These are phyloP conservation scores for Kodamaea alishanica DNA, from an alignment of 1,139 yeast species.

Conservation along the genomic window DNA sequence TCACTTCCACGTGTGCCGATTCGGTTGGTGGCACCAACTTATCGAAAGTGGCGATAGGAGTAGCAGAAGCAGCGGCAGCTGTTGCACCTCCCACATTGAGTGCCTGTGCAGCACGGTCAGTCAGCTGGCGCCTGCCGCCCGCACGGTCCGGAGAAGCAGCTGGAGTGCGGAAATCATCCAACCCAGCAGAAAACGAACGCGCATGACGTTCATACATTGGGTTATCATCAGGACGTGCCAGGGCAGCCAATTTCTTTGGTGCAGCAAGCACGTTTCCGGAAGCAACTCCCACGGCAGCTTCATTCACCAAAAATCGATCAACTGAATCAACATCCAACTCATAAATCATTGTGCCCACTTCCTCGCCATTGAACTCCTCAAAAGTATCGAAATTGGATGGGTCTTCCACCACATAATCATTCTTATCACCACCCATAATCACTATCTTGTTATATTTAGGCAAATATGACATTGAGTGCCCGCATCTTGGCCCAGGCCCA, in stretches of 20 bases:
- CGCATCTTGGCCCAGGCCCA: slow-evolving; percentile 84
- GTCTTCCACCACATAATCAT: slow-evolving; percentile 47
- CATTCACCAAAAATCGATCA: slow-evolving; percentile 27
- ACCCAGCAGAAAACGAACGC: slow-evolving; percentile 39
- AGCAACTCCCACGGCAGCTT: slow-evolving; percentile 12
- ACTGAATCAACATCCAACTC: slow-evolving; percentile 51
- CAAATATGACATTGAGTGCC: slow-evolving; percentile 83
- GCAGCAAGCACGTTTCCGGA: slow-evolving; percentile 11
- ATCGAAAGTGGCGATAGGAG: neutral
- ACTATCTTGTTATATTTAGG: slow-evolving; percentile 64
- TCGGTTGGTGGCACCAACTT: neutral
- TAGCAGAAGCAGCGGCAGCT: slow-evolving; percentile 5
- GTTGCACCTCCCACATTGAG: slow-evolving; percentile 1
- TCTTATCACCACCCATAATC: slow-evolving; percentile 90
- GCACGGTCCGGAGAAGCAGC: slow-evolving; percentile 28
- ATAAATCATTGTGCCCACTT: slow-evolving; percentile 56
- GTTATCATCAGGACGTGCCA: slow-evolving; percentile 6
- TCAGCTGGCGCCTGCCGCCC: slow-evolving; percentile 9
- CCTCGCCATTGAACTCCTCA: slow-evolving; percentile 50
- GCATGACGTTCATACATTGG: slow-evolving; percentile 31
- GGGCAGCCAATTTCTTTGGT: slow-evolving; percentile 11
- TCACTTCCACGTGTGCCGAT: neutral
- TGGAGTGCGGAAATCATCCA: slow-evolving; percentile 45
- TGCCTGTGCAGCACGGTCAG: slow-evolving; percentile 7
- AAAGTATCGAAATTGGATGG: slow-evolving; percentile 43